Base-by-base conservation (phyloP, 768 basidiomycete genomes). In the Tubosaeta sp. region DNA sequence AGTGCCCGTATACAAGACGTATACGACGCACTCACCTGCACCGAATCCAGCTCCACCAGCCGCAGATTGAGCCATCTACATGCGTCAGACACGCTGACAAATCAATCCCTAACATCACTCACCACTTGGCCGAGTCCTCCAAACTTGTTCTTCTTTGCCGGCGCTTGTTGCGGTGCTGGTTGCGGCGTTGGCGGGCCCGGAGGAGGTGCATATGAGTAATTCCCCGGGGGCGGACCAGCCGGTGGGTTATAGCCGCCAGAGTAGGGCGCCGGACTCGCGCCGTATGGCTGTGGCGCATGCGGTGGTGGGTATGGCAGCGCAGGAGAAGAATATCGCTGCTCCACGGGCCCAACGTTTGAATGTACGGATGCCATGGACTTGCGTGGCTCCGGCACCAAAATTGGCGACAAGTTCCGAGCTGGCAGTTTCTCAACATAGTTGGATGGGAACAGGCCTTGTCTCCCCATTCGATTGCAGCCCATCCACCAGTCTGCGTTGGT, bases 401-500 rank as follows among this genome's bases (percentile, higher is more conserved):
- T 53, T 3, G 68, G 66, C 6, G 66, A 58, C 42, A 51, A 0
- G 43, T 44, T 51, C 44, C 47, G 56, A 8, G 56, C 46, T 11
- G 53, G 62, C 39, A 86, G 49, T 62, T 75, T 86, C 67, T 89
- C 82, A 38, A 90, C 86, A 49, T 90, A 86, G 57, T 78, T 79
- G 19, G 85, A 78, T 0, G 91, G 92, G 75, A 94, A 90, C 39
- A 93, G 69, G 3, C 87, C 91, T 42, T 84, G 76, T 48, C 71
- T 76, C 21, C 83, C 84, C 25, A 83, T 75, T 36, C 57, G 58
- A 56, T 78, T 61, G 53, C 74, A 73, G n/a, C 92, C 91, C 30
- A 77, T 86, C 90, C 90, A 95, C 92, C 92, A 94, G 64, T 94
- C 92, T 1, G 76, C 72, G 54, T 93, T 91, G n/a, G 82, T 87